A percentile compares a stretch with the other conserved stretches of the same genome.
These are phyloP conservation scores for Lactarius trivialis DNA, from an alignment of 768 basidiomycete species.

Conservation along the genomic window DNA sequence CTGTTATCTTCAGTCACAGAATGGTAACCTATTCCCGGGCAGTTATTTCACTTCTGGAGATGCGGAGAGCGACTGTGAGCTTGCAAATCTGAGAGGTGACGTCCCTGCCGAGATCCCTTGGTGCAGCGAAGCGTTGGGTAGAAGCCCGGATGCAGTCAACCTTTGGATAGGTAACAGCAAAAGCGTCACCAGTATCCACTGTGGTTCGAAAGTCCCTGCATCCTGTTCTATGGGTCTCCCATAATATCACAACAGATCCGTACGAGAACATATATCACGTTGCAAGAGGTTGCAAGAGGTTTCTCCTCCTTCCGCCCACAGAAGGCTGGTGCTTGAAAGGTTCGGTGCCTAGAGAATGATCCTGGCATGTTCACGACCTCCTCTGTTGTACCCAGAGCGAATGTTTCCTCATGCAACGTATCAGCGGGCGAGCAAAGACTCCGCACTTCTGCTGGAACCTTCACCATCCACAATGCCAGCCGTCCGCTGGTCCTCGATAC, in stretches of 20 bases:
- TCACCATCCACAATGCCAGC: slow-evolving; percentile 31
- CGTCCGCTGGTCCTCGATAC: slow-evolving; percentile 80
- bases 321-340: slow-evolving; percentile 81
- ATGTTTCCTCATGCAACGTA: slow-evolving; percentile 63
- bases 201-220: slow-evolving; percentile 42
- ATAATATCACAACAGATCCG: slow-evolving; percentile 46
- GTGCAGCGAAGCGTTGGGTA: slow-evolving; percentile 73
- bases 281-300: slow-evolving; percentile 76
- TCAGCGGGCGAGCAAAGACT: slow-evolving; percentile 23
- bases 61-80: slow-evolving; percentile 45
- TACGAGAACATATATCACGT: slow-evolving; percentile 95
- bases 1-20: slow-evolving; percentile 83
- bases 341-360: slow-evolving; percentile 29
- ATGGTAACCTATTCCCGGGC: slow-evolving; percentile 73
- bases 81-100: slow-evolving; percentile 53
- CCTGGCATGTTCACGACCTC: background rate
- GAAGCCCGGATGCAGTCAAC: slow-evolving; percentile 81
- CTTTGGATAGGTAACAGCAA: slow-evolving; percentile 81
- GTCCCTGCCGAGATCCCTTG: slow-evolving; percentile 64
- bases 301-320: slow-evolving; percentile 82
- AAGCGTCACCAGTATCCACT: slow-evolving; percentile 82
- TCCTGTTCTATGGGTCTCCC: background rate
- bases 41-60: slow-evolving; percentile 33
- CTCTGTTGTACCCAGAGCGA: slow-evolving; percentile 38
- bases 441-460: slow-evolving; percentile 49